These are phyloP conservation scores for Neocallimastix lanati DNA, from an alignment of 192 early-diverging fungal genomes.

Conservation along the genomic window DNA sequence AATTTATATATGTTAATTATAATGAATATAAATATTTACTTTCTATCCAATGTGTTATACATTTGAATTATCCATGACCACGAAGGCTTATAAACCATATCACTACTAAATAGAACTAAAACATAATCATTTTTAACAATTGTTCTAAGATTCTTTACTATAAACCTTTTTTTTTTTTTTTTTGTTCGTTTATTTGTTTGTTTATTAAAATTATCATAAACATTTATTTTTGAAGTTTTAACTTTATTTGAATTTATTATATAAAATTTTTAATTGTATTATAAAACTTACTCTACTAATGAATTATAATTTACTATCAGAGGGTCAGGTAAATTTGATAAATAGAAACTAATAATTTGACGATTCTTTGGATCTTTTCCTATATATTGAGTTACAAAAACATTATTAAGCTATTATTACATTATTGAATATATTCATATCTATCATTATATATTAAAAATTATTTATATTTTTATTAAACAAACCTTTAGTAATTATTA, in stretches of 20 bases:
- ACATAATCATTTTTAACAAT: conserved; percentile 84
- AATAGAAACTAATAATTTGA: conserved; percentile 64
- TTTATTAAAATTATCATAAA: too few species aligned
- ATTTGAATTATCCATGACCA: conserved; percentile 72
- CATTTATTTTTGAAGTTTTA: too few species aligned
- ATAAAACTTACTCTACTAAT: conserved; percentile 46
- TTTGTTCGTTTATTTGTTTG: too few species aligned
- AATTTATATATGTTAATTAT: too few species aligned
- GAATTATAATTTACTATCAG: conserved; percentile 59
- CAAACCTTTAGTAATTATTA: too few species aligned
- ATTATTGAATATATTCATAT: too few species aligned
- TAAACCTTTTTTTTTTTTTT: neutral
- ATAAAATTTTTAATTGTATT: too few species aligned
- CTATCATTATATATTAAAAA: too few species aligned
- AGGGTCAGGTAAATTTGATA: conserved; percentile 75
- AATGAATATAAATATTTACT: conserved; percentile 34
- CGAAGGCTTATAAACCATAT: conserved; percentile 53
- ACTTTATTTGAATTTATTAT: too few species aligned
- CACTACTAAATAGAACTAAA: conserved; percentile 68
- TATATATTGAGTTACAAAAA: too few species aligned
- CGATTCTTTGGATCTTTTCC: conserved; percentile 70
- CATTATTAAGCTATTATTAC: too few species aligned
- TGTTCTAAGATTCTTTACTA: conserved; percentile 24
- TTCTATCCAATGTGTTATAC: conserved; percentile 58
- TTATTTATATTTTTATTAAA: too few species aligned